Percentiles rank a stretch among this genome's conserved stretches.
phyloP scores from a whole-genome alignment of 2,329 filamentous ascomycete genomes.

The Alternaria novae-zelandiae region DNA sequence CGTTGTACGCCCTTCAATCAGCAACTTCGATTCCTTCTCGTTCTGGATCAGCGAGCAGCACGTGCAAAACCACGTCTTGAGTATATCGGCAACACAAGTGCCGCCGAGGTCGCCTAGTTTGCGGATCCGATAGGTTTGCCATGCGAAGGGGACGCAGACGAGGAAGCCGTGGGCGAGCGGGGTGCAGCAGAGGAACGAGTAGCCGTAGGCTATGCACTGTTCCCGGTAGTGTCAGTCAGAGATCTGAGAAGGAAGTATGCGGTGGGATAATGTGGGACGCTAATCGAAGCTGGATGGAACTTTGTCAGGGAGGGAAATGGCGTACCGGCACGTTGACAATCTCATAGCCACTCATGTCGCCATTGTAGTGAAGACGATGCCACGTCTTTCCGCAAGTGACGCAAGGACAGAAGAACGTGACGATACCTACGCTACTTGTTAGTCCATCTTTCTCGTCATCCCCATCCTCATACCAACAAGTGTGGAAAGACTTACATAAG shows the following conservation, averaged over 20 bases:
- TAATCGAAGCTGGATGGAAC: background rate
- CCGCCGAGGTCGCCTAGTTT: background rate
- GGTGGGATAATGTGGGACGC: background rate
- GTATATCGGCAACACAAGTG: background rate
- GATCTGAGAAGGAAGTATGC: background rate
- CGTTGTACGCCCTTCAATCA: background rate
- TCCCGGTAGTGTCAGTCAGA: background rate
- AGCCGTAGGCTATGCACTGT: background rate
- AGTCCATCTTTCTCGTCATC: background rate
- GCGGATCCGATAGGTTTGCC: background rate
- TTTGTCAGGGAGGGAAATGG: background rate
- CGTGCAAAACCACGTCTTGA: background rate
- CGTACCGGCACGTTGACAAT: background rate
- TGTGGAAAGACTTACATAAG: constrained; percentile 1
- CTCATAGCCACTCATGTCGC: background rate
- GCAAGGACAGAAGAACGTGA: constrained; percentile 1
- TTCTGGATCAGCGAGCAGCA: constrained; percentile 3
- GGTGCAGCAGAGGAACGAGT: background rate
- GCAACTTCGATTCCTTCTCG: background rate
- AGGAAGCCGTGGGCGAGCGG: background rate
- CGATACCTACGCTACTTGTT: background rate
- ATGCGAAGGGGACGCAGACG: background rate
- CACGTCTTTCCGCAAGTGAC: constrained; percentile 6
- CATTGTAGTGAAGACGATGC: background rate
- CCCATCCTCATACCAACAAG: background rate